Evolutionary conservation across 192 early-diverging fungal species (phyloP).

Genomic region (Kickxella alabastrina): DNA sequence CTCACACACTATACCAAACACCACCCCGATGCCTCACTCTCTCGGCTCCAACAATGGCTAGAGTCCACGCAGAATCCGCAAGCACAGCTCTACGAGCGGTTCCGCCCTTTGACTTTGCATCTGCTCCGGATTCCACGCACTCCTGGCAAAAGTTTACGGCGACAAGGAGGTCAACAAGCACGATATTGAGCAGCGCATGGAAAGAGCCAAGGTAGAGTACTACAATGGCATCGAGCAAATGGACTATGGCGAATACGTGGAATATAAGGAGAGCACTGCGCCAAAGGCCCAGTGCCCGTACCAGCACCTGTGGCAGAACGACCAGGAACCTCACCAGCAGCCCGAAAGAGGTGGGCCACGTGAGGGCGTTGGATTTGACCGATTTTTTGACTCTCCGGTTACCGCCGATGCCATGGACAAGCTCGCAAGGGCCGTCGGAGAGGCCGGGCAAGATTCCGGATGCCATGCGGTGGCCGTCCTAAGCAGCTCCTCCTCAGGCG

Average conservation of each 20-base stretch:
- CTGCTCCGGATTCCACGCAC: conserved; percentile 34
- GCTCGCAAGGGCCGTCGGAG: conserved; percentile 5
- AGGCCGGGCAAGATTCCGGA: conserved; percentile 2
- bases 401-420: conserved; percentile 9
- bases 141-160: conserved; percentile 22
- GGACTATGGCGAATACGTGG: conserved; percentile 18
- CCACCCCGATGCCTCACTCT: conserved; percentile 3
- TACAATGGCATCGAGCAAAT: conserved; percentile 24
- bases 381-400: conserved; percentile 11
- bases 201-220: conserved; percentile 33
- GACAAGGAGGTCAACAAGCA: conserved; percentile 12
- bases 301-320: conserved; percentile 43
- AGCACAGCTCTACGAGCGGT: conserved; percentile 22
- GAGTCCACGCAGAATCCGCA: conserved; percentile 30
- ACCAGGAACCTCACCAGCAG: conserved; percentile 1
- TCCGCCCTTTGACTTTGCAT: conserved; percentile 33
- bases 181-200: conserved; percentile 32
- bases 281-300: conserved; percentile 42
- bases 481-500: not conserved
- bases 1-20: conserved; percentile 22
- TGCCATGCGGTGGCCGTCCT: conserved; percentile 31
- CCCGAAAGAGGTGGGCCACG: conserved; percentile 13
- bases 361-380: conserved; percentile 26
- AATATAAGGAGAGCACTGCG: conserved; percentile 11
- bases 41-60: conserved; percentile 37